Conservation (phyloP, 2,329 filamentous ascomycete species). For the Domatiomyces catenatus region DNA sequence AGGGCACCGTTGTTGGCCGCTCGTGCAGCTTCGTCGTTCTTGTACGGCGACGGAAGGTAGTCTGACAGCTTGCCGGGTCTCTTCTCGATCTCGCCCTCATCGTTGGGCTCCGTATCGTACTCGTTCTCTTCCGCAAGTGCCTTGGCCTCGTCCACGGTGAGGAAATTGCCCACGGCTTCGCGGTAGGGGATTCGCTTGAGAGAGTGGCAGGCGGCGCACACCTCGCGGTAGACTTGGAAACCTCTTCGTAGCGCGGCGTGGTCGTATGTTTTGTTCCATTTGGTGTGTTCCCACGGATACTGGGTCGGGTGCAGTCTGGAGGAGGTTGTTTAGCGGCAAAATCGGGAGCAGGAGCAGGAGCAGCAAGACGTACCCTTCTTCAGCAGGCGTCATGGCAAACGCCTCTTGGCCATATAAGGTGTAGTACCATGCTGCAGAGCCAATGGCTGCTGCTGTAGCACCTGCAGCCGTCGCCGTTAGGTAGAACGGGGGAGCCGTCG, state of each 20-base stretch:
- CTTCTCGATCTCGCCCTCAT: slow-evolving; percentile 96
- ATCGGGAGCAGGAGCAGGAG: background rate
- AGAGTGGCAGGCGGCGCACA: slow-evolving; percentile 96
- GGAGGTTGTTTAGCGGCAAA: slow-evolving; percentile 10
- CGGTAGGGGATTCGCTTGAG: slow-evolving; percentile 89
- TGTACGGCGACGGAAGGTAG: slow-evolving; percentile 88
- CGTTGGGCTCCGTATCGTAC: slow-evolving; percentile 95
- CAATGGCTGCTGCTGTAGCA: slow-evolving; percentile 72
- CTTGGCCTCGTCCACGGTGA: slow-evolving; percentile 98
- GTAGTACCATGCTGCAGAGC: slow-evolving; percentile 92
- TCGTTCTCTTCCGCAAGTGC: slow-evolving; percentile 93
- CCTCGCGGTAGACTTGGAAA: slow-evolving; percentile 98
- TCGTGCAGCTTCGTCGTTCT: slow-evolving; percentile 96
- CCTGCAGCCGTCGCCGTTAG: slow-evolving; percentile 75
- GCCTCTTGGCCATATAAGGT: slow-evolving; percentile 83
- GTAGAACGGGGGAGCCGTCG: slow-evolving; percentile 59
- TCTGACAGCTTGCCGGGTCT: slow-evolving; percentile 96
- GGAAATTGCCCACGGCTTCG: slow-evolving; percentile 69
- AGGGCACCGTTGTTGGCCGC: slow-evolving; percentile 97
- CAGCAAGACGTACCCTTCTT: slow-evolving; percentile 72
- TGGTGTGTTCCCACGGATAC: slow-evolving; percentile 91
- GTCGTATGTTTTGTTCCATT: slow-evolving; percentile 91
- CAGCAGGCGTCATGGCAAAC: slow-evolving; percentile 77
- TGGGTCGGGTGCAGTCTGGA: slow-evolving; percentile 72
- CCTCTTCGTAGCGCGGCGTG: slow-evolving; percentile 95